Conservation (phyloP, 2,329 filamentous ascomycete species). For the Sphaerulina musiva region DNA sequence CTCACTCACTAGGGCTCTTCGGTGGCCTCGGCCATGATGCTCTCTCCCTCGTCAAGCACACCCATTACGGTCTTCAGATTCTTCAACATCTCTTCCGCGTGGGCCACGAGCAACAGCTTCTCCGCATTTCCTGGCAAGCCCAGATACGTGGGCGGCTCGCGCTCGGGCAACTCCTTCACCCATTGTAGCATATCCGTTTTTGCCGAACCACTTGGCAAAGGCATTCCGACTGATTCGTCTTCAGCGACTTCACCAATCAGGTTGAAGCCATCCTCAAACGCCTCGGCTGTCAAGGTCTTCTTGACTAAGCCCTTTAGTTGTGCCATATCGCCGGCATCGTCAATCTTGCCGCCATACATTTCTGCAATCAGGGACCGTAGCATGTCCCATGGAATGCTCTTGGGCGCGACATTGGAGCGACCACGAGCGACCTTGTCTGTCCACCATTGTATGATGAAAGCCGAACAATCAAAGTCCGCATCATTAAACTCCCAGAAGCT, state of each 20-base stretch:
- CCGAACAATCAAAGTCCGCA: constrained; percentile 96
- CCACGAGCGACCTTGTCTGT: constrained; percentile 74
- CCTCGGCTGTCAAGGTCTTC: constrained; percentile 72
- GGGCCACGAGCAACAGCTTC: constrained; percentile 83
- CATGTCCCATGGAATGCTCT: constrained; percentile 95
- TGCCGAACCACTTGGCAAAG: constrained; percentile 71
- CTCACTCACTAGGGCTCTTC: constrained; percentile 11
- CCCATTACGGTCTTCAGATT: constrained; percentile 81
- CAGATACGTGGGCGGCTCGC: constrained; percentile 91
- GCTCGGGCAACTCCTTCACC: constrained; percentile 87
- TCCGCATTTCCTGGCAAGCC: constrained; percentile 93
- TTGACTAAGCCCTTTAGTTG: constrained; percentile 67
- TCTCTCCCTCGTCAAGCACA: constrained; percentile 88
- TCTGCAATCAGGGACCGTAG: constrained; percentile 83
- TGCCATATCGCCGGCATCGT: constrained; percentile 77
- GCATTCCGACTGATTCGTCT: constrained; percentile 45
- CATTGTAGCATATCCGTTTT: constrained; percentile 82
- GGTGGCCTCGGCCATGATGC: constrained; percentile 55
- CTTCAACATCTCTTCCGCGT: constrained; percentile 75
- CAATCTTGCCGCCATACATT: constrained; percentile 97
- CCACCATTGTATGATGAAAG: constrained; percentile 94
- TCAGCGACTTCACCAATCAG: constrained; percentile 61
- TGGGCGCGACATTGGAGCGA: constrained; percentile 85
- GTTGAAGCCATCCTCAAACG: constrained; percentile 88
- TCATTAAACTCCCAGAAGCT: constrained; percentile 99